Conservation (phyloP, 768 basidiomycete species). For the Obba rivulosa region DNA sequence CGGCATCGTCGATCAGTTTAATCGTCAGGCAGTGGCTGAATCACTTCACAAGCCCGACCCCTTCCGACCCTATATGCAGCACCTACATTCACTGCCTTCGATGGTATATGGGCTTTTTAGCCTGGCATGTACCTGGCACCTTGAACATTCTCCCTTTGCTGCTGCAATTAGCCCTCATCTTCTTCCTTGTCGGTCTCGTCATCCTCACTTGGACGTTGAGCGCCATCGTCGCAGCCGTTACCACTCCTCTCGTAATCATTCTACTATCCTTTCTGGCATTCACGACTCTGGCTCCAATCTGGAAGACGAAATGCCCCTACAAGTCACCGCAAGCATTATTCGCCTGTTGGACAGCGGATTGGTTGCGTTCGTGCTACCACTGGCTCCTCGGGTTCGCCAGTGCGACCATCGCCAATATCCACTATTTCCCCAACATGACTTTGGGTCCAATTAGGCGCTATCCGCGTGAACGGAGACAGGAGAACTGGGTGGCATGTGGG, state of each 20-base stretch:
- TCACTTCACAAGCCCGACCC: conserved; percentile 6
- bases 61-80: background rate
- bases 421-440: no score
- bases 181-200: conserved; percentile 19
- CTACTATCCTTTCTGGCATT: conserved; percentile 14
- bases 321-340: conserved; percentile 19
- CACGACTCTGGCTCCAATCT: conserved; percentile 13
- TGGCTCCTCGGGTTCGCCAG: no score
- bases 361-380: no score
- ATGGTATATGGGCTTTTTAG: no score
- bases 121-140: conserved; percentile 19
- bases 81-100: no score
- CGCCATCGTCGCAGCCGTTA: background rate
- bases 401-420: no score
- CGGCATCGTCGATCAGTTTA: conserved; percentile 10
- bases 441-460: no score
- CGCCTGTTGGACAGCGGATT: no score
- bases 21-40: conserved; percentile 14
- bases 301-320: conserved; percentile 26
- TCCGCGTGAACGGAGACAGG: no score
- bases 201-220: conserved; percentile 14
- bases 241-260: conserved; percentile 7
- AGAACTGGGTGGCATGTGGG: no score
- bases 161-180: conserved; percentile 11
- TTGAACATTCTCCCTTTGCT: conserved; percentile 18